A percentile compares a stretch with the other conserved stretches of the same genome.
These are phyloP conservation scores for Xylariaceae sp. DNA, from an alignment of 2,329 filamentous ascomycete species.

Conservation along the genomic window DNA sequence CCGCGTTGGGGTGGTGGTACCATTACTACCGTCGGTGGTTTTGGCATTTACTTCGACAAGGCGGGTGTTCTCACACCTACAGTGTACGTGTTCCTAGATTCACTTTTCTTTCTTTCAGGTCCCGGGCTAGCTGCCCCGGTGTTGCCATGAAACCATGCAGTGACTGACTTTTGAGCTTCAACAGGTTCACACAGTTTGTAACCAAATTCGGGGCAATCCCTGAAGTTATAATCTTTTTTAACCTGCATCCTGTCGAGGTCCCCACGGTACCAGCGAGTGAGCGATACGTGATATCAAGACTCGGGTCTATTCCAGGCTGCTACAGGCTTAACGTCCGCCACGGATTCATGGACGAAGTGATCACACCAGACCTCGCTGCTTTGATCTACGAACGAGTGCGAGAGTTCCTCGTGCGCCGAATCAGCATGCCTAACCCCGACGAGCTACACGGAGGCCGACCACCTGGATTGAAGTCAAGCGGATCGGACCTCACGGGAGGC, in stretches of 20 bases:
- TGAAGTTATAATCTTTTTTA: constrained; percentile 69
- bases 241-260: constrained; percentile 59
- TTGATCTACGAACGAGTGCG: constrained; percentile 58
- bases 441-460: constrained; percentile 8
- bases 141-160: no score
- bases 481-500: no score
- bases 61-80: constrained; percentile 60
- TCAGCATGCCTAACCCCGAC: constrained; percentile 17
- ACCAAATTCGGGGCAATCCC: constrained; percentile 65
- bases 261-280: constrained; percentile 51
- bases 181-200: constrained; percentile 63
- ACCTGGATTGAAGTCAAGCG: no score
- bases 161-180: neutral
- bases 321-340: constrained; percentile 67
- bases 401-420: constrained; percentile 42
- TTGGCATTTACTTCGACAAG: constrained; percentile 77
- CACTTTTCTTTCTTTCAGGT: no score
- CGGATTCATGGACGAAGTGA: constrained; percentile 68
- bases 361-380: constrained; percentile 59
- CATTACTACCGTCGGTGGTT: constrained; percentile 49
- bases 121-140: no score
- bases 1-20: constrained; percentile 41
- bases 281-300: constrained; percentile 44
- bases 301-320: constrained; percentile 52
- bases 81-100: constrained; percentile 35